Conservation (phyloP, 1,139 yeast species). For the Saccharomyces hybrid region DNA sequence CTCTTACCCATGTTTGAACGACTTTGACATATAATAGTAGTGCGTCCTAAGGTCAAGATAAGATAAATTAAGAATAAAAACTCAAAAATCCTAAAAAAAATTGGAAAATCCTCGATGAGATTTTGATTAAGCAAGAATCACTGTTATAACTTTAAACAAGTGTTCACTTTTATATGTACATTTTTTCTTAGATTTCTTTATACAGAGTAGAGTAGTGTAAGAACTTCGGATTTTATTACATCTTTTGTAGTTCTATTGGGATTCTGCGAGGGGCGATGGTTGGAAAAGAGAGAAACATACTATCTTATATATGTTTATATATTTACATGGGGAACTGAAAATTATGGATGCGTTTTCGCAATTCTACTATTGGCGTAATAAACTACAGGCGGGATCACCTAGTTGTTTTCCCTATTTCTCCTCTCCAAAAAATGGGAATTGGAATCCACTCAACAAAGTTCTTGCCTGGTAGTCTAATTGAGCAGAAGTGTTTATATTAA, state of each 20-base stretch:
- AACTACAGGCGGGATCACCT: not conserved
- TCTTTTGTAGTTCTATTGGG: not conserved
- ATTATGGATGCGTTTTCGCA: constrained; percentile 25
- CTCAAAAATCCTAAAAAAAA: not conserved
- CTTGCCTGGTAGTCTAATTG: constrained; percentile 92
- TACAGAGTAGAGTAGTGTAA: not conserved
- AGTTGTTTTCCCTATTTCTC: not conserved
- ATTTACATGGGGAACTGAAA: constrained; percentile 10
- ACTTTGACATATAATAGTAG: not conserved
- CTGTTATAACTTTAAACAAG: not conserved
- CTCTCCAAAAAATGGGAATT: constrained; percentile 55
- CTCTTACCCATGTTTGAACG: constrained; percentile 33
- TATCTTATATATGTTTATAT: constrained; percentile 1
- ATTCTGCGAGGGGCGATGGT: too few species aligned
- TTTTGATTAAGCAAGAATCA: not conserved
- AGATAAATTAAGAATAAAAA: not conserved
- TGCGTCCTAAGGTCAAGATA: not conserved
- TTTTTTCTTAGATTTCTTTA: not conserved
- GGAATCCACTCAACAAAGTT: constrained; percentile 71
- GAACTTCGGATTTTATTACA: not conserved
- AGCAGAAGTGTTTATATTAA: constrained; percentile 82
- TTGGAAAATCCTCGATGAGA: not conserved
- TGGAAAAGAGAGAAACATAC: not conserved
- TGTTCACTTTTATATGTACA: constrained; percentile 3
- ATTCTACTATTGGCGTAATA: constrained; percentile 38